Evolutionary conservation across 2,329 filamentous ascomycete species (phyloP).

Genomic region (Metarhizium album): DNA sequence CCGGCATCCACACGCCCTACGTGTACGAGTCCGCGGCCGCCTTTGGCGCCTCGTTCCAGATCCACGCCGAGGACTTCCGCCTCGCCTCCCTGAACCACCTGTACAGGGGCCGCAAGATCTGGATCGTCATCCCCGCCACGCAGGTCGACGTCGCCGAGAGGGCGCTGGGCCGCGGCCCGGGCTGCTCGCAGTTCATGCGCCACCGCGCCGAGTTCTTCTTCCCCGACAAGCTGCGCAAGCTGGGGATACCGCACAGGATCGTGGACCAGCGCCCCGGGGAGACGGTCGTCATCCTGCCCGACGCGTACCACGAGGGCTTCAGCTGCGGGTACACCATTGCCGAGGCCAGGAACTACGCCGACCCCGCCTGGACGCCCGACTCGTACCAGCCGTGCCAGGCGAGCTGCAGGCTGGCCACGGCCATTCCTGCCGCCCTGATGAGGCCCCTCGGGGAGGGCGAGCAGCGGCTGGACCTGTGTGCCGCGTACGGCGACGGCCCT

Average conservation of each 20-base stretch:
- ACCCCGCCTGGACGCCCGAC: slow-evolving; percentile 23
- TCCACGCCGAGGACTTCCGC: slow-evolving; percentile 30
- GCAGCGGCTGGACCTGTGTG: slow-evolving; percentile 22
- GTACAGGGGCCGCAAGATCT: slow-evolving; percentile 29
- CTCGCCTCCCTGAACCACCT: slow-evolving; percentile 28
- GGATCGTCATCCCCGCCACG: slow-evolving; percentile 27
- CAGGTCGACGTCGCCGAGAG: slow-evolving; percentile 24
- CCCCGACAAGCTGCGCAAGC: slow-evolving; percentile 26
- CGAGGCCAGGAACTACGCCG: slow-evolving; percentile 30
- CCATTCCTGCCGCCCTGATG: slow-evolving; percentile 26
- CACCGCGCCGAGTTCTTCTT: slow-evolving; percentile 31
- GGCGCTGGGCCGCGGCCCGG: slow-evolving; percentile 20
- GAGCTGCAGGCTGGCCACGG: slow-evolving; percentile 23
- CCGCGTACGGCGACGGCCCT: slow-evolving; percentile 11
- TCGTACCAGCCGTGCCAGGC: slow-evolving; percentile 24
- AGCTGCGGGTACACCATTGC: slow-evolving; percentile 31
- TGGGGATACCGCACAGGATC: slow-evolving; percentile 26
- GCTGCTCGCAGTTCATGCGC: slow-evolving; percentile 30
- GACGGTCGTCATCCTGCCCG: slow-evolving; percentile 28
- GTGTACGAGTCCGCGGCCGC: slow-evolving; percentile 28
- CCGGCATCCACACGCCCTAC: slow-evolving; percentile 29
- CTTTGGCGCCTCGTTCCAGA: slow-evolving; percentile 29
- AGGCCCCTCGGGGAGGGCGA: slow-evolving; percentile 21
- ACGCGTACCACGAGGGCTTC: slow-evolving; percentile 30
- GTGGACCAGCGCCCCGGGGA: slow-evolving; percentile 28